phyloP scores from a whole-genome alignment of 345 rosid species.

The Salix exigua region DNA sequence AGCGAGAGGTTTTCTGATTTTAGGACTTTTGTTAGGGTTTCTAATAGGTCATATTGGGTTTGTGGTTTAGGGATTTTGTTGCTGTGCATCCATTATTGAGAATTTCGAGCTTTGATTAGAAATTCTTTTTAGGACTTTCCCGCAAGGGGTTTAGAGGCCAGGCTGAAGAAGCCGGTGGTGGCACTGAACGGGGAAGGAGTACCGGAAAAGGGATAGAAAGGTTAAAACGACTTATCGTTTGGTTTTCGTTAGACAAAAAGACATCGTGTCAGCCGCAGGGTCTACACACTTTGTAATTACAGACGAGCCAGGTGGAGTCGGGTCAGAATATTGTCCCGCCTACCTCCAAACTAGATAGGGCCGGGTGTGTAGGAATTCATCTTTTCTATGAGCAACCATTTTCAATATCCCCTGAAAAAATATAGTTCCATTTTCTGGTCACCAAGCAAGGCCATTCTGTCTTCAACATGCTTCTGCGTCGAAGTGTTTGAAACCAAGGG shows the following conservation, averaged over 20 bases:
- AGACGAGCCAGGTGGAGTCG: not conserved
- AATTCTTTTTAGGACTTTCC: not conserved
- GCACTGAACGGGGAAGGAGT: not conserved
- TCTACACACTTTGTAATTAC: no score
- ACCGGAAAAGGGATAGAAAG: not conserved
- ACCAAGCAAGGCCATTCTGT: not conserved
- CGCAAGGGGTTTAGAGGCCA: no score
- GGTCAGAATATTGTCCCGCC: not conserved
- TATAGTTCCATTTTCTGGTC: not conserved
- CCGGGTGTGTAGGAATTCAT: not conserved
- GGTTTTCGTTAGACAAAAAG: not conserved
- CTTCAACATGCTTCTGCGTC: not conserved
- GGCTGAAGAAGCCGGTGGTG: no score
- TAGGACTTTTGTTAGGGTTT: constrained; percentile 43
- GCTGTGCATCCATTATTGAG: not conserved
- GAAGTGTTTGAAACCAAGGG: not conserved
- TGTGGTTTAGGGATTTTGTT: not conserved
- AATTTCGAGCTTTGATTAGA: not conserved
- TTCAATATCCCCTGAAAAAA: not conserved
- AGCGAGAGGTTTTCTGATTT: constrained; percentile 27
- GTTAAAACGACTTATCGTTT: not conserved
- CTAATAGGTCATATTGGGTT: constrained; percentile 29
- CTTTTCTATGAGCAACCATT: not conserved
- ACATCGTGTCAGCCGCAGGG: not conserved
- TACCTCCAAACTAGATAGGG: not conserved